Conservation (phyloP, 2,329 filamentous ascomycete species). For the Botrytis elliptica region DNA sequence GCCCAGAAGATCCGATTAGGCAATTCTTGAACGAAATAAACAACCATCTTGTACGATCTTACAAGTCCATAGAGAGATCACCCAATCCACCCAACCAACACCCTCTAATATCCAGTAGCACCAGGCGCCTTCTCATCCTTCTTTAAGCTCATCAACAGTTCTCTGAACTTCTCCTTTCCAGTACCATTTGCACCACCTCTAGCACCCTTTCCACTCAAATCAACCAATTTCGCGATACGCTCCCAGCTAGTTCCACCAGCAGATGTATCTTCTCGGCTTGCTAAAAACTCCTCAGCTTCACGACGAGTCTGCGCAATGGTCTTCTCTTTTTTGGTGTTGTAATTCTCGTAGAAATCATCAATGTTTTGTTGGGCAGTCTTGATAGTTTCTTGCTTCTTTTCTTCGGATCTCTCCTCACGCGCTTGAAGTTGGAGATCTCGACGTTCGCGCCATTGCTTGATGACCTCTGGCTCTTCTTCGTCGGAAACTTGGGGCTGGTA, state of each 20-base stretch:
- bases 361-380: conserved; percentile 91
- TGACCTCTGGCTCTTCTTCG: conserved; percentile 84
- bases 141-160: conserved; percentile 79
- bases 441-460: conserved; percentile 88
- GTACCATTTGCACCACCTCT: conserved; percentile 85
- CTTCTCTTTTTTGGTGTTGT: conserved; percentile 98
- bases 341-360: conserved; percentile 99
- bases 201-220: conserved; percentile 88
- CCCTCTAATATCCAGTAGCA: conserved; percentile 58
- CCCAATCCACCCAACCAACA: conserved; percentile 14
- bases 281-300: conserved; percentile 91
- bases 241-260: conserved; percentile 98
- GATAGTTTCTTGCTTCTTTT: conserved; percentile 81
- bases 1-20: conserved; percentile 32
- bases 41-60: conserved; percentile 36
- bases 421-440: conserved; percentile 80
- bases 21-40: conserved; percentile 31
- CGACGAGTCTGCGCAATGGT: conserved; percentile 80
- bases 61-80: conserved; percentile 29
- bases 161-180: conserved; percentile 94
- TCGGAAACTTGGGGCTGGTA: conserved; percentile 46
- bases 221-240: conserved; percentile 95
- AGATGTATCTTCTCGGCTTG: conserved; percentile 84
- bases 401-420: conserved; percentile 78
- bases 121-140: conserved; percentile 88